Evolutionary conservation across 345 rosid species (phyloP).

Genomic region (Hypericum androsaemum): DNA sequence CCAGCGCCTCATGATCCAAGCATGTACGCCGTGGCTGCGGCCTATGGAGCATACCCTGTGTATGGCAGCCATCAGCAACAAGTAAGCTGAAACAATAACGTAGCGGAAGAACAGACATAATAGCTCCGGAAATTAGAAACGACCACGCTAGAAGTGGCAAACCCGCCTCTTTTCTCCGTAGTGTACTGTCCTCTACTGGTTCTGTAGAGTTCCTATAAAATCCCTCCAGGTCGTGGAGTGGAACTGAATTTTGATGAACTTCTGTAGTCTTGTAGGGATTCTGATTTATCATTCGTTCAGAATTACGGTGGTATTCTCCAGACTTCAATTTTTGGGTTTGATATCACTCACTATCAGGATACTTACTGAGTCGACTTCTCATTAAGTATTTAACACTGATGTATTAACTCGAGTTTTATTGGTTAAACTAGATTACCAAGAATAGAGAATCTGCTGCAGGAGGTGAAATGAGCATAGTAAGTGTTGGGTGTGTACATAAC

Average conservation of each 20-base stretch:
- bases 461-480: too few species aligned
- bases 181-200: slow-evolving; percentile 15
- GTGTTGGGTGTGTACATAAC: too few species aligned
- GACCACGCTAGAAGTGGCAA: slow-evolving; percentile 18
- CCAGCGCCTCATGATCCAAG: slow-evolving; percentile 68
- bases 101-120: neutral
- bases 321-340: too few species aligned
- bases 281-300: too few species aligned
- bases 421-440: too few species aligned
- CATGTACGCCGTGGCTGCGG: slow-evolving; percentile 52
- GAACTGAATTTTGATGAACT: slow-evolving; percentile 59
- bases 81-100: slow-evolving; percentile 57
- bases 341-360: too few species aligned
- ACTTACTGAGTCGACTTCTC: too few species aligned
- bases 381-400: too few species aligned
- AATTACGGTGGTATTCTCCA: too few species aligned
- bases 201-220: slow-evolving; percentile 32
- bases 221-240: slow-evolving; percentile 38
- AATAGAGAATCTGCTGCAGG: too few species aligned
- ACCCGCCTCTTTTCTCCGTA: slow-evolving; percentile 12
- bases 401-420: too few species aligned
- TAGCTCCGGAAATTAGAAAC: neutral
- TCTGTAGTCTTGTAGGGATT: slow-evolving; percentile 30
- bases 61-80: slow-evolving; percentile 83
- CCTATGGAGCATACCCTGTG: slow-evolving; percentile 68